Evolutionary conservation across 148 eudicot species (phyloP).

Genomic region (Silene conica): DNA sequence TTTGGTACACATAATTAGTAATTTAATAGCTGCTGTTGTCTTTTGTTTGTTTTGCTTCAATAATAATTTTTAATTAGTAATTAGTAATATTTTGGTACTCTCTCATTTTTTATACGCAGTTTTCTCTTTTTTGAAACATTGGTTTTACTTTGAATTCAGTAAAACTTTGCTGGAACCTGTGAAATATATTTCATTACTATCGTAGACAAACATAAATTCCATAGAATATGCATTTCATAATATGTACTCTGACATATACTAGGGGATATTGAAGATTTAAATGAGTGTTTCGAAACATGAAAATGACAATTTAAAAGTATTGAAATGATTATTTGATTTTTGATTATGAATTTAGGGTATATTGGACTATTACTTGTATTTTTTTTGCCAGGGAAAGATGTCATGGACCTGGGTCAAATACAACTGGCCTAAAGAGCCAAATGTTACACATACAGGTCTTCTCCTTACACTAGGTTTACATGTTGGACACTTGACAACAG

Average conservation of each 20-base stretch:
- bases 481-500: slow-evolving; percentile 77
- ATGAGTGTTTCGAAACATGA: background rate
- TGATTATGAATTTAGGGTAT: background rate
- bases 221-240: background rate
- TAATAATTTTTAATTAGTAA: background rate
- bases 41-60: background rate
- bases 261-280: background rate
- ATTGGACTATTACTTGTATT: background rate
- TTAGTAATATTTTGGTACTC: too few species aligned
- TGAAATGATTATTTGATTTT: background rate
- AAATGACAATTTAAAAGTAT: background rate
- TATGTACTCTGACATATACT: background rate
- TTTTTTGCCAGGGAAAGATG: slow-evolving; percentile 65
- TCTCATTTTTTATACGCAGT: too few species aligned
- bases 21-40: background rate
- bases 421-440: slow-evolving; percentile 87
- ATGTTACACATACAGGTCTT: slow-evolving; percentile 84
- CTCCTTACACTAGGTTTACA: slow-evolving; percentile 93
- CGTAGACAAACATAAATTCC: background rate
- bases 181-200: too few species aligned
- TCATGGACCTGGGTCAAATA: slow-evolving; percentile 95
- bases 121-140: too few species aligned
- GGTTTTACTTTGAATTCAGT: background rate
- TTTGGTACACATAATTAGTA: background rate
- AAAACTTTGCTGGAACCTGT: too few species aligned